Evolutionary conservation across 257 asterid genomes (phyloP).

Genomic region (Solanum chilense): DNA sequence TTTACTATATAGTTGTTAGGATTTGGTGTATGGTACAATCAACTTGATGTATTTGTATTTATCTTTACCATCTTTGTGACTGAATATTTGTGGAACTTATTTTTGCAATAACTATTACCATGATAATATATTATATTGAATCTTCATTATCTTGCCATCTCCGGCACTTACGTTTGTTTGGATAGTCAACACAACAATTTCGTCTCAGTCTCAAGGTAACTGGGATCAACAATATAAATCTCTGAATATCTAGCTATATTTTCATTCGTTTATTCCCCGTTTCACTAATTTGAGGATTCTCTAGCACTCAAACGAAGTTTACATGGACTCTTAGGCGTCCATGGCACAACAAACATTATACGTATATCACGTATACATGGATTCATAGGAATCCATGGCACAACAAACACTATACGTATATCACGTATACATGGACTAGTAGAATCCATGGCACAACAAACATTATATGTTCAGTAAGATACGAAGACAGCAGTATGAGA

Average conservation of each 20-base stretch:
- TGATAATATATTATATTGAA: not conserved
- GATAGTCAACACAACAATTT: not conserved
- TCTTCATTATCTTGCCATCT: not conserved
- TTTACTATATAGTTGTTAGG: not conserved
- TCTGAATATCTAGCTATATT: not conserved
- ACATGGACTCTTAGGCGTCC: not conserved
- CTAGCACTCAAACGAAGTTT: not conserved
- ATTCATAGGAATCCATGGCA: not conserved
- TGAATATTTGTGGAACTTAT: not conserved
- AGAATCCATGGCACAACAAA: not conserved
- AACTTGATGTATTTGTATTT: not conserved
- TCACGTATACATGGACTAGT: too few species aligned
- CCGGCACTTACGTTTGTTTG: not conserved
- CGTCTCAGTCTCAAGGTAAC: not conserved
- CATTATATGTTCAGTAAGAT: not conserved
- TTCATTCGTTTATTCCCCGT: not conserved
- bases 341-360: not conserved
- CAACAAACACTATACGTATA: not conserved
- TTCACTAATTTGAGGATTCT: not conserved
- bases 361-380: not conserved
- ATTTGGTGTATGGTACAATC: not conserved
- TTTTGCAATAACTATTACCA: not conserved
- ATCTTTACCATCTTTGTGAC: not conserved
- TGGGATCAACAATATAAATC: not conserved
- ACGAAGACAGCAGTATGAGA: not conserved